phyloP scores from a whole-genome alignment of 2,329 filamentous ascomycete species.

The Aspergillus sp. region DNA sequence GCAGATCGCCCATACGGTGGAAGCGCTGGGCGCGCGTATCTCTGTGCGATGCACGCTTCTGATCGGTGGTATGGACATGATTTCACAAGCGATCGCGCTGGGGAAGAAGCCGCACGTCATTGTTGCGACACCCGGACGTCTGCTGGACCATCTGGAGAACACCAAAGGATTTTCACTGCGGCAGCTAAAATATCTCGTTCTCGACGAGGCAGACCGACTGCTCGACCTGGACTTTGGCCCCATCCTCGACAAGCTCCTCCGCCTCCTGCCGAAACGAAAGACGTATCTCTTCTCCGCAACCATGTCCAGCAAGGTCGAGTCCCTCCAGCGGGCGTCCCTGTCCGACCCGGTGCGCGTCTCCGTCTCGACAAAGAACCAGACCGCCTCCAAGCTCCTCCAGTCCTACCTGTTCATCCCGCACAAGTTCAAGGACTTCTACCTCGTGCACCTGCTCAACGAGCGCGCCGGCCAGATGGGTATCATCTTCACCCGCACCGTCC shows the following conservation, averaged over 20 bases:
- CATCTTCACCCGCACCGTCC: constrained; percentile 88
- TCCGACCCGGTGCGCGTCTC: constrained; percentile 80
- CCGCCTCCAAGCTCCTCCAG: constrained; percentile 83
- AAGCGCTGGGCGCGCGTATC: constrained; percentile 82
- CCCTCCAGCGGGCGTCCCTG: constrained; percentile 82
- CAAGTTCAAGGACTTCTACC: constrained; percentile 83
- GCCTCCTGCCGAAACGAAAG: constrained; percentile 75
- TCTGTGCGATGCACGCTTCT: constrained; percentile 83
- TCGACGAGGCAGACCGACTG: constrained; percentile 91
- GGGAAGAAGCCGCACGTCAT: constrained; percentile 96
- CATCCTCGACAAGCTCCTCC: constrained; percentile 87
- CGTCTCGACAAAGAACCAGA: constrained; percentile 84
- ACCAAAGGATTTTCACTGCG: constrained; percentile 92
- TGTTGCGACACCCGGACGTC: constrained; percentile 84
- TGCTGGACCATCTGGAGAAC: constrained; percentile 91
- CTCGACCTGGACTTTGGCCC: constrained; percentile 94
- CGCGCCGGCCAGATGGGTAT: constrained; percentile 83
- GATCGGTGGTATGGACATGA: constrained; percentile 94
- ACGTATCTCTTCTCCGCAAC: constrained; percentile 95
- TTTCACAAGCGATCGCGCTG: constrained; percentile 82
- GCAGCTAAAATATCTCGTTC: constrained; percentile 80
- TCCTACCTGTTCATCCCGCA: constrained; percentile 84
- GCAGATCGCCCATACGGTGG: constrained; percentile 85
- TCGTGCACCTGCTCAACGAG: constrained; percentile 83
- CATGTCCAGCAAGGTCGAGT: constrained; percentile 91